phyloP scores from a whole-genome alignment of 345 rosid species.

The Sonneratia alba region DNA sequence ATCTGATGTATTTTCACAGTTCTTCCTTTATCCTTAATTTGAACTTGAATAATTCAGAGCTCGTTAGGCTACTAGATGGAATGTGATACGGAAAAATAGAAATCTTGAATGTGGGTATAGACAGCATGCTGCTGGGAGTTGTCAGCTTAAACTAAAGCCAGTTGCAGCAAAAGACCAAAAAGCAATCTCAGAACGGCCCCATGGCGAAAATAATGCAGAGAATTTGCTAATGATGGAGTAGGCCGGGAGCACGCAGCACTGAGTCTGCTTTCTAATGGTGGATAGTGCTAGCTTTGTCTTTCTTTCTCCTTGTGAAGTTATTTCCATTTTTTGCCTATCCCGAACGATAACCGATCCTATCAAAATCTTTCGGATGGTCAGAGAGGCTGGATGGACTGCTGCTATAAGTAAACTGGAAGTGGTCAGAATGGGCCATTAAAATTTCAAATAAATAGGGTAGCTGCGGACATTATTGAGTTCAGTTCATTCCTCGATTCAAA shows the following conservation, averaged over 20 bases:
- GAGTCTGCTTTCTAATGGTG: neutral
- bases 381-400: neutral
- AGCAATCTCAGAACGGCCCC: neutral
- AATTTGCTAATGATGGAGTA: neutral
- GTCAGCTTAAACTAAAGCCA: neutral
- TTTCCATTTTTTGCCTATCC: neutral
- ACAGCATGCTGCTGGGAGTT: neutral
- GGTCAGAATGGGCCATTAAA: too few relatives aligned
- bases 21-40: too few relatives aligned
- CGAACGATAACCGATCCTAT: neutral
- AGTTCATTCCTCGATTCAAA: neutral
- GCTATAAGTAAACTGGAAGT: too few relatives aligned
- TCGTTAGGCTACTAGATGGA: too few relatives aligned
- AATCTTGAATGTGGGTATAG: too few relatives aligned
- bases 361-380: neutral
- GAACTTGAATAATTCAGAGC: too few relatives aligned
- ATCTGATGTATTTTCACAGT: too few relatives aligned
- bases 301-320: neutral
- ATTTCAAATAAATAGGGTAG: too few relatives aligned
- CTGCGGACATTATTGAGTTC: neutral
- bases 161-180: neutral
- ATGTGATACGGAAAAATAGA: too few relatives aligned
- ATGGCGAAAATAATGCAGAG: neutral
- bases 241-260: neutral
- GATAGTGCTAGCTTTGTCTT: neutral